Evolutionary conservation across 2,329 filamentous ascomycete genomes (phyloP).

Genomic region (Ceratocystis eucalypticola): DNA sequence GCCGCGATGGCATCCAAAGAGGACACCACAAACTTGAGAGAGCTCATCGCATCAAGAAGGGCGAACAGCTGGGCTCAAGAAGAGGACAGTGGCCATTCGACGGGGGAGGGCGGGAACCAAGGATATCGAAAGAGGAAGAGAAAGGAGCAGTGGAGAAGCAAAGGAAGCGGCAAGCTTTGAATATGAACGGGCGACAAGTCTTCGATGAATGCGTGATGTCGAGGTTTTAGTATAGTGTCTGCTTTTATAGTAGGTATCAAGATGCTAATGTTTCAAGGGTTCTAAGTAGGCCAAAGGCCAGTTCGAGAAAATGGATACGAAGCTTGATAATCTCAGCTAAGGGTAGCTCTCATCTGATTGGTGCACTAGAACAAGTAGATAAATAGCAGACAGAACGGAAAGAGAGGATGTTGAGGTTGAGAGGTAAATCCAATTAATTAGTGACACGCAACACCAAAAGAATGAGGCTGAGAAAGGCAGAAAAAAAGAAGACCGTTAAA

Average conservation of each 20-base stretch:
- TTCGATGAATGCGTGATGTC: not conserved
- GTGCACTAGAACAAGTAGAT: not conserved
- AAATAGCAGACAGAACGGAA: not conserved
- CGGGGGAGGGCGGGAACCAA: not conserved
- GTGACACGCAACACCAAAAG: not conserved
- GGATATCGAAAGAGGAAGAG: not conserved
- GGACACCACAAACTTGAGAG: constrained; percentile 88
- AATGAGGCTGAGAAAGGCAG: not conserved
- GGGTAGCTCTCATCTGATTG: not conserved
- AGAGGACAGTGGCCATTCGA: constrained; percentile 7
- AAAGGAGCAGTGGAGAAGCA: not conserved
- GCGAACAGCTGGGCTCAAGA: not conserved
- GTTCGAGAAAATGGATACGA: not conserved
- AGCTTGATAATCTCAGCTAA: constrained; percentile 1
- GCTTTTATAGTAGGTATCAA: not conserved
- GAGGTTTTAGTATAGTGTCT: not conserved
- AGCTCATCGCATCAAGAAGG: constrained; percentile 48
- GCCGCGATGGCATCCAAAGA: constrained; percentile 83
- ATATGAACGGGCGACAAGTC: too few relatives aligned
- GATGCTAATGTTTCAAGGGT: not conserved
- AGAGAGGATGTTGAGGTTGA: not conserved
- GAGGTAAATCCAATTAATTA: not conserved
- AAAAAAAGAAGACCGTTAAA: not conserved
- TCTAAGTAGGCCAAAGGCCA: not conserved
- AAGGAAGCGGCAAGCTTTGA: too few relatives aligned